phyloP scores from a whole-genome alignment of 78 protist species.

The Monocercomonoides exilis region DNA sequence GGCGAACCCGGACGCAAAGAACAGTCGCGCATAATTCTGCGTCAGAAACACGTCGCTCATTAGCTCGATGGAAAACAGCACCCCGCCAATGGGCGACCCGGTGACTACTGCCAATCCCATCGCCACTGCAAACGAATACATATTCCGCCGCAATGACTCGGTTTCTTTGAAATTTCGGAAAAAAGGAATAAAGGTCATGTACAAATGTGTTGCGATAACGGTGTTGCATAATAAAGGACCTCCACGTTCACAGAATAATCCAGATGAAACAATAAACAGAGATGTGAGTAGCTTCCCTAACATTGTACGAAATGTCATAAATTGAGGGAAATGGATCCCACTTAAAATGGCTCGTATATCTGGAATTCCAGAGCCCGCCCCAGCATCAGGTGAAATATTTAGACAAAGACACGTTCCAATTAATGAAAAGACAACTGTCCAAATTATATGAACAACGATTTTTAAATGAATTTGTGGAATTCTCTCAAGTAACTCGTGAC shows the following conservation, averaged over 20 bases:
- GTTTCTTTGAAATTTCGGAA: not conserved
- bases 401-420: not conserved
- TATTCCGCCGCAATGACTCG: not conserved
- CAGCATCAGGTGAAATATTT: not conserved
- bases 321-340: not conserved
- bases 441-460: not conserved
- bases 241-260: not conserved
- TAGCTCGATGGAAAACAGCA: not conserved
- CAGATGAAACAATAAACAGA: not conserved
- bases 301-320: not conserved
- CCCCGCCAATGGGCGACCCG: not conserved
- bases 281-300: not conserved
- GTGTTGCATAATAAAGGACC: not conserved
- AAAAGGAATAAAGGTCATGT: not conserved
- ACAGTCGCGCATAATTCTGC: not conserved
- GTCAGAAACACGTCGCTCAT: not conserved
- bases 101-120: not conserved
- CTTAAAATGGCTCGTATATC: not conserved
- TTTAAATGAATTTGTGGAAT: not conserved
- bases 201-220: not conserved
- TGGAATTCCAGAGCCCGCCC: not conserved
- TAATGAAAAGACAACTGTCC: not conserved
- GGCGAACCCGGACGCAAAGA: not conserved
- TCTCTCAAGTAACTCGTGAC: not conserved
- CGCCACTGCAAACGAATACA: not conserved